Evolutionary conservation across 2,329 filamentous ascomycete species (phyloP).

Genomic region (Curvularia lunata): DNA sequence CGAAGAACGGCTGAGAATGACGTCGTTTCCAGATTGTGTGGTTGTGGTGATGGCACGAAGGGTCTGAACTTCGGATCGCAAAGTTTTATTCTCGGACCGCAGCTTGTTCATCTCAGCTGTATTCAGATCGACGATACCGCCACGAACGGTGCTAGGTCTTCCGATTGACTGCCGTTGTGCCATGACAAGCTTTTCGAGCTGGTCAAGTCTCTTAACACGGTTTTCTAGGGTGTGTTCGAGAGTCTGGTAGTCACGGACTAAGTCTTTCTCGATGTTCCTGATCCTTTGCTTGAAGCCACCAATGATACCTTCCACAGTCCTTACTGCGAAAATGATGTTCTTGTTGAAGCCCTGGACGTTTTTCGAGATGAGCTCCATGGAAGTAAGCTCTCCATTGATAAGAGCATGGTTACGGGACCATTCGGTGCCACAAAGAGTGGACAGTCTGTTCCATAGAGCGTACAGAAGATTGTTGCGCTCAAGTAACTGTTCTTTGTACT

Average conservation of each 20-base stretch:
- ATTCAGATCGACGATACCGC: slow-evolving; percentile 49
- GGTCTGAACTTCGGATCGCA: slow-evolving; percentile 70
- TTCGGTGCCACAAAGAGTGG: slow-evolving; percentile 83
- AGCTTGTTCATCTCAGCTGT: slow-evolving; percentile 64
- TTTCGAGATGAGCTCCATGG: slow-evolving; percentile 82
- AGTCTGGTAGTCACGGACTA: slow-evolving; percentile 89
- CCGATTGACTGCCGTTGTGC: slow-evolving; percentile 48
- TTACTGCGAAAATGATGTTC: slow-evolving; percentile 85
- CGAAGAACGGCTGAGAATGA: slow-evolving; percentile 34
- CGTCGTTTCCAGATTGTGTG: slow-evolving; percentile 31
- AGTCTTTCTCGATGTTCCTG: slow-evolving; percentile 82
- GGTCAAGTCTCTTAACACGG: slow-evolving; percentile 83
- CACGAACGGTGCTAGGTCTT: slow-evolving; percentile 49
- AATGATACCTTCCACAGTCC: slow-evolving; percentile 82
- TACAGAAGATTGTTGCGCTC: slow-evolving; percentile 90
- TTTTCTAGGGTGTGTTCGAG: slow-evolving; percentile 81
- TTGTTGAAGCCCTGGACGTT: slow-evolving; percentile 88
- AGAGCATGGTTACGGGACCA: slow-evolving; percentile 91
- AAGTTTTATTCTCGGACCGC: slow-evolving; percentile 64
- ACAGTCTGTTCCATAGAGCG: slow-evolving; percentile 87
- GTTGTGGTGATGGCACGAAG: slow-evolving; percentile 57
- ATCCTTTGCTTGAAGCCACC: slow-evolving; percentile 79
- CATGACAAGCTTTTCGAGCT: slow-evolving; percentile 77
- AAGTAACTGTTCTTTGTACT: slow-evolving; percentile 82
- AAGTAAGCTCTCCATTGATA: slow-evolving; percentile 85